A percentile compares a stretch with the other conserved stretches of the same genome.
These are phyloP conservation scores for Nakaseomyces sp. DNA, from an alignment of 1,139 yeast species.

Conservation along the genomic window DNA sequence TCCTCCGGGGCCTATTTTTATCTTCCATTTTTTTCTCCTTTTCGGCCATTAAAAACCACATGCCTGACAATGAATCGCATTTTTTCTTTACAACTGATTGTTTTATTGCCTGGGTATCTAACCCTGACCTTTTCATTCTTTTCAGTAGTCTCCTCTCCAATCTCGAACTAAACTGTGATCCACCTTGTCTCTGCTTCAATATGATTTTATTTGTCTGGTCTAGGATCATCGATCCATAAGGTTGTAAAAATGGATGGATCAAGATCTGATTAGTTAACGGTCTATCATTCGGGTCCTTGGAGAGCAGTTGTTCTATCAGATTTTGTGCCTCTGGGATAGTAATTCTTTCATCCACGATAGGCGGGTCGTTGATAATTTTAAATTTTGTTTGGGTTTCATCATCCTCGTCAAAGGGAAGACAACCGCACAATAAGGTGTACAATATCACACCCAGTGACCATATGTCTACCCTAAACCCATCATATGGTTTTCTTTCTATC, in stretches of 20 bases:
- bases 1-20: conserved; percentile 37
- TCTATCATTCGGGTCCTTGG: conserved; percentile 58
- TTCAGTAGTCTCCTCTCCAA: conserved; percentile 60
- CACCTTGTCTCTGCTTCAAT: conserved; percentile 33
- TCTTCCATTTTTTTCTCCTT: conserved; percentile 46
- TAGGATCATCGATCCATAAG: conserved; percentile 38
- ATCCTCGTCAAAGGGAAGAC: conserved; percentile 84
- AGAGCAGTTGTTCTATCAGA: conserved; percentile 47
- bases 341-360: conserved; percentile 35
- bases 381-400: conserved; percentile 54
- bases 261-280: conserved; percentile 57
- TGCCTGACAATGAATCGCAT: conserved; percentile 75
- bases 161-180: conserved; percentile 46
- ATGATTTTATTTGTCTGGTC: conserved; percentile 39
- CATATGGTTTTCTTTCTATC: conserved; percentile 51
- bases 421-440: conserved; percentile 80
- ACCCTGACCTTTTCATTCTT: conserved; percentile 52
- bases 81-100: conserved; percentile 51
- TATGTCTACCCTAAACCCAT: conserved; percentile 75
- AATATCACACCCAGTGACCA: conserved; percentile 94
- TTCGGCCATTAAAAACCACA: conserved; percentile 69
- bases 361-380: conserved; percentile 59
- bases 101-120: conserved; percentile 58
- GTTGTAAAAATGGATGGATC: conserved; percentile 51
- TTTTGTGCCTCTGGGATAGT: conserved; percentile 42